These are phyloP conservation scores for Pichia cephalocereana DNA, from an alignment of 805 yeast genomes.

Conservation along the genomic window DNA sequence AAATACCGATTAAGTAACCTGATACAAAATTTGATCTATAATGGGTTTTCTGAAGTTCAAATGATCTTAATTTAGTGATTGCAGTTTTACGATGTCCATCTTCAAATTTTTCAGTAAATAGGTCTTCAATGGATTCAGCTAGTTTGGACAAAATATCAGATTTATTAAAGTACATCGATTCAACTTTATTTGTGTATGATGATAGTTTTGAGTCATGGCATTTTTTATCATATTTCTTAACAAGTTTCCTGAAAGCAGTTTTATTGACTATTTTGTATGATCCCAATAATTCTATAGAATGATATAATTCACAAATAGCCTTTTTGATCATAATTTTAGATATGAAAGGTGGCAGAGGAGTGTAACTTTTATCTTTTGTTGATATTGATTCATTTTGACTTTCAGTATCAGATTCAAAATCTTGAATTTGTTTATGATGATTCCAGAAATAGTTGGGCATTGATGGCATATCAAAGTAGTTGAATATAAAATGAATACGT, in stretches of 20 bases:
- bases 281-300: conserved; percentile 57
- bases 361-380: background rate
- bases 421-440: background rate
- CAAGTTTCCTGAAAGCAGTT: conserved; percentile 80
- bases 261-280: conserved; percentile 69
- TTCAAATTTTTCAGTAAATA: conserved; percentile 58
- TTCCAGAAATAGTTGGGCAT: conserved; percentile 30
- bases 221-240: conserved; percentile 84
- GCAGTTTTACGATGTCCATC: conserved; percentile 63
- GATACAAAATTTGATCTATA: conserved; percentile 43
- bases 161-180: conserved; percentile 43
- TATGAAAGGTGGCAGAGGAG: conserved; percentile 41
- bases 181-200: conserved; percentile 48
- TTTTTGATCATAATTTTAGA: conserved; percentile 61
- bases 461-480: conserved; percentile 32
- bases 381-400: background rate
- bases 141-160: conserved; percentile 57
- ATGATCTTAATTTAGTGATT: conserved; percentile 55
- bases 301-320: conserved; percentile 64
- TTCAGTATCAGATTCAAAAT: background rate
- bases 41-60: conserved; percentile 30
- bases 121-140: conserved; percentile 50
- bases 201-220: conserved; percentile 35
- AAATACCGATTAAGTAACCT: conserved; percentile 63
- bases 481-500: conserved; percentile 14